phyloP scores from a whole-genome alignment of 495 filamentous ascomycete species.

The Baudoinia panamericana region DNA sequence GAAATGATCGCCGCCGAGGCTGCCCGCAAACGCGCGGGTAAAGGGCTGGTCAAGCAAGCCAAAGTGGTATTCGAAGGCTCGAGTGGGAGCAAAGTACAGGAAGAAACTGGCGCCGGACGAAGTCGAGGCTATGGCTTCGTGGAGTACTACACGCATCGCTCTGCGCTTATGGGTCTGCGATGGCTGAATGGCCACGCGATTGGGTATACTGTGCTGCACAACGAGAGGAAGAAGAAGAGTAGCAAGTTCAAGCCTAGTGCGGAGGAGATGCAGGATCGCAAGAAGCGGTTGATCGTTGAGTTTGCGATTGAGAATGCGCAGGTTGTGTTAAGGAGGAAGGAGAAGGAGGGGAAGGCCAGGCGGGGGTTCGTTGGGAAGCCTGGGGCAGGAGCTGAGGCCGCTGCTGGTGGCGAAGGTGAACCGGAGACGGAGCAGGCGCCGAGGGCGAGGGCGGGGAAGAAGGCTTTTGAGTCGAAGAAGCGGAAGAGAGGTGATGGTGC shows the following conservation, averaged over 20 bases:
- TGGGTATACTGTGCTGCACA: constrained; percentile 27
- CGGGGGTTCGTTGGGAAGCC: no score
- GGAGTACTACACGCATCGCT: constrained; percentile 87
- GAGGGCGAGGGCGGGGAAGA: constrained; percentile 1
- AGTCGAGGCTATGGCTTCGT: constrained; percentile 94
- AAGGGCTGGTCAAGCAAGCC: constrained; percentile 86
- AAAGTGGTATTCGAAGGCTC: constrained; percentile 85
- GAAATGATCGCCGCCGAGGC: constrained; percentile 69
- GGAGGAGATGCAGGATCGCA: constrained; percentile 43
- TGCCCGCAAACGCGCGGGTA: constrained; percentile 64
- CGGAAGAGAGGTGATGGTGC: constrained; percentile 9
- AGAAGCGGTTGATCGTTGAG: constrained; percentile 79
- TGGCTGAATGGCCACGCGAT: constrained; percentile 81
- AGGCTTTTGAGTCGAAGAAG: neutral
- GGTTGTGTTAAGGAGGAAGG: constrained; percentile 66
- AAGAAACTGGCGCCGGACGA: constrained; percentile 60
- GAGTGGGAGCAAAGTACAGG: constrained; percentile 66
- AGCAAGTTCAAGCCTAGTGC: constrained; percentile 26
- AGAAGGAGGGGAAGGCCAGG: constrained; percentile 51
- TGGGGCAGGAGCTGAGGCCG: constrained; percentile 16
- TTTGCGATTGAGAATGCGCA: constrained; percentile 98
- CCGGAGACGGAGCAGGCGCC: neutral
- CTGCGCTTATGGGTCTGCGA: constrained; percentile 86
- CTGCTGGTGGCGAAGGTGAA: constrained; percentile 2
- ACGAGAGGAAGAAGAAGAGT: constrained; percentile 14